Evolutionary conservation across 2,329 filamentous ascomycete species (phyloP), one percentile per base, ranked within the genome.

Genomic region (Ophiocordyceps polyrhachis-furcata): DNA sequence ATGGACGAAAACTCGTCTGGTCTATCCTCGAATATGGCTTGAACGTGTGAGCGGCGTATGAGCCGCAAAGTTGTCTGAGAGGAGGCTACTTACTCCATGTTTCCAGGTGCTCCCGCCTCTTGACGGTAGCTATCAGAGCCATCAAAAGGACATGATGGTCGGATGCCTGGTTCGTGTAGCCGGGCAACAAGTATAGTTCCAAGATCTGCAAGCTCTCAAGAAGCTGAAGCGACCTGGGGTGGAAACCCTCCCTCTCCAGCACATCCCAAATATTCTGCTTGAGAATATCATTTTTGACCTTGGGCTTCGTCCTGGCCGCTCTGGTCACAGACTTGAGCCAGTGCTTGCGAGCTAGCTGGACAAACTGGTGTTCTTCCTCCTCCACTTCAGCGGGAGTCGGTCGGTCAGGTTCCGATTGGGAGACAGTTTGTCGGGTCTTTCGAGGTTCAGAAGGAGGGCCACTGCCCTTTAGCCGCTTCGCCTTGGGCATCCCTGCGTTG

Each of bases 131-230:
- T 55, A 98, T 79, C 49, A 95, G 63, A 15, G 83, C 83, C 55
- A 96, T 78, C 49, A 98, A 70, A 31, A 96, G 69, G 45, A 95
- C 81, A 60, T 98, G 89, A 56, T 87, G 81, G 60, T 98, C 93
- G 29, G 89, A 93, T 4, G 86, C 78, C 55, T 91, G 79, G 50
- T 93, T 84, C 13, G 74, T 79, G 59, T 93, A 98, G 44, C 83
- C 85, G 41, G 91, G 91, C 91, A 91, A 98, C 25, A 98, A 72
- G 58, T 93, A 96, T 80, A 74, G 83, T 61, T 98, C 91, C 47
- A 98, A 65, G 40, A 88, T 78, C 65, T 95, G 91, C 53, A 96
- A 64, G 53, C 87, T 89, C 63, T 98, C 91, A 45, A 98, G 71
- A 23, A 84, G 74, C 50, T 93, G 67, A 20, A 98, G 71, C 5